Conservation (phyloP, 331 rosid species). For the Malus hybrid region DNA sequence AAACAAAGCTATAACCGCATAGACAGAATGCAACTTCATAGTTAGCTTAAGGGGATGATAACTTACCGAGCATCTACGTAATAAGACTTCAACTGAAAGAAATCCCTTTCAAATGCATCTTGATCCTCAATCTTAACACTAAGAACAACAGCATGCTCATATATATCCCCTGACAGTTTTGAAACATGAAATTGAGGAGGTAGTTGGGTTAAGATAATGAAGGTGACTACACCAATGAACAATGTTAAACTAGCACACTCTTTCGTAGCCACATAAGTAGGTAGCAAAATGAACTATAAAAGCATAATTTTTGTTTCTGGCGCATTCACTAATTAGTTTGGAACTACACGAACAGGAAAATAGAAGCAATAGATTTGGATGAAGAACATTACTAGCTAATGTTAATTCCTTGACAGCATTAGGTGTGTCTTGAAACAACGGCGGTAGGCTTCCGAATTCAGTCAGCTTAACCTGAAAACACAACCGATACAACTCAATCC, state of each 20-base stretch:
- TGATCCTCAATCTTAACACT: conserved; percentile 89
- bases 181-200: not conserved
- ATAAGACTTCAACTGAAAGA: conserved; percentile 89
- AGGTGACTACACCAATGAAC: not conserved
- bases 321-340: not conserved
- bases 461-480: conserved; percentile 60
- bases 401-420: conserved; percentile 67
- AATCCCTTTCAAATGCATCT: conserved; percentile 94
- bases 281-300: not conserved
- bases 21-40: not conserved
- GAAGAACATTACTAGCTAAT: conserved; percentile 64
- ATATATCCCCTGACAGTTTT: conserved; percentile 75
- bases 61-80: conserved; percentile 87
- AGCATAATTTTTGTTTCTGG: not conserved
- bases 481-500: not conserved
- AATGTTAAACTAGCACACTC: not conserved
- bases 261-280: not conserved
- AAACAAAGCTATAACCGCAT: not conserved
- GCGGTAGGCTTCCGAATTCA: conserved; percentile 87
- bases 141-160: conserved; percentile 87
- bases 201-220: not conserved
- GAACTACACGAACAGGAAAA: not conserved
- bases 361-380: not conserved
- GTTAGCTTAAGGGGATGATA: not conserved
- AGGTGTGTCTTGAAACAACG: conserved; percentile 72